Percentiles rank a stretch among this genome's conserved stretches.
Conservation (phyloP, 1,284 basidiomycete species). For the Sanguinoderma infundibulare region DNA sequence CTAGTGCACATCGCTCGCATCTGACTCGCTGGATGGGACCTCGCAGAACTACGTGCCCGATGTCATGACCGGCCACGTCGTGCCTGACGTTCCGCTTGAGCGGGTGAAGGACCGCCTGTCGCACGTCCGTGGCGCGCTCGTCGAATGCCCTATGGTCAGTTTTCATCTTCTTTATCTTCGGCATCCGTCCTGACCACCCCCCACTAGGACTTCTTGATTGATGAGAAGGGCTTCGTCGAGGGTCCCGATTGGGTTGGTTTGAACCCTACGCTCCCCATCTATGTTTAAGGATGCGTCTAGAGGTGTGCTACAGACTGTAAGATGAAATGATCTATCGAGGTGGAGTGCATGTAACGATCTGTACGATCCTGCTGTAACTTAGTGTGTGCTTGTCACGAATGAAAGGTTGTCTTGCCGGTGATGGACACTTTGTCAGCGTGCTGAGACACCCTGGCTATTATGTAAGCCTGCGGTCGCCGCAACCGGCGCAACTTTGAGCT, state of each 20-base stretch:
- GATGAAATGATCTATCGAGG: not conserved
- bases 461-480: not conserved
- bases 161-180: not conserved
- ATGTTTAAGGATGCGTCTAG: conserved; percentile 48
- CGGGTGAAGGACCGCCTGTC: conserved; percentile 77
- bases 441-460: not conserved
- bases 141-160: conserved; percentile 75
- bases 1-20: conserved; percentile 4
- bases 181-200: not conserved
- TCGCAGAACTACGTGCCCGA: conserved; percentile 71
- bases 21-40: conserved; percentile 7
- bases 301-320: not conserved
- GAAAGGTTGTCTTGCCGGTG: too few species aligned
- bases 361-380: too few species aligned
- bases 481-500: too few species aligned
- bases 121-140: conserved; percentile 73
- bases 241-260: conserved; percentile 74
- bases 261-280: conserved; percentile 79
- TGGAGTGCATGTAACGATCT: not conserved
- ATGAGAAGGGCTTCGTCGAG: conserved; percentile 74
- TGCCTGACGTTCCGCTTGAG: conserved; percentile 62
- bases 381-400: too few species aligned
- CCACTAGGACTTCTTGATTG: conserved; percentile 78
- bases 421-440: not conserved
- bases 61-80: conserved; percentile 83